Base-by-base conservation (phyloP, 768 basidiomycete genomes). In the Leccinum rimulosum region DNA sequence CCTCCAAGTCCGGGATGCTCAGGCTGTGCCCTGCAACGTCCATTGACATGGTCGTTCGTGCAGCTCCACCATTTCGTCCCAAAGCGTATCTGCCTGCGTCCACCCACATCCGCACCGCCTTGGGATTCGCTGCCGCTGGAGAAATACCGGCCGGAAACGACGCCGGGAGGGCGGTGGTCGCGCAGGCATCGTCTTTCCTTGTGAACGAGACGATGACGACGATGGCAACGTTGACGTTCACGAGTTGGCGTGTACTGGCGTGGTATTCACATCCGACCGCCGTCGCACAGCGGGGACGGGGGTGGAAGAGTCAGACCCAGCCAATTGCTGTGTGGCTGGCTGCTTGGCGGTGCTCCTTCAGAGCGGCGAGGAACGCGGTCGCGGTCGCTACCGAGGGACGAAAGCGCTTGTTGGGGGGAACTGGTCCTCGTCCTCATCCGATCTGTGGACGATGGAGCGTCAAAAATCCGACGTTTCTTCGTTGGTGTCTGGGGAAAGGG, bases 401-500 rank as follows among this genome's bases (percentile, higher is more conserved):
- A 7, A 40, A 30, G 25, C 40, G 60, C 40, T 60, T 66, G 1
- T 58, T 9, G 11, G 64, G 63, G 11, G 66, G 30, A 67, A 28
- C 17, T 50, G 9, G 53, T 61, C 6, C 61, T 60, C 12, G 59
- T 55, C 17, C 59, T 55, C 48, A 69, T 69, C 19, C 35, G 40
- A 2, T 60, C 60, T 1, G 55, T 55, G 27, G 62, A 54, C 6
- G 62, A 53, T 12, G 33, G 33, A 33, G 33, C 30, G 10, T 72
- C 71, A 5, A 71, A 30, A 30, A 30, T 50, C 55, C 73, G 78
- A 38, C 72, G 71, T 62, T 70, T 78, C 60, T 82, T 81, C 36
- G 72, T 75, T 0, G 81, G 81, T 6, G 81, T 77, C 52, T 73
- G 70, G 6, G 78, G 77, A 55, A 76, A 55, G 58, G 72, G 27